Percentiles rank a stretch among this genome's conserved stretches.
Evolutionary conservation across 331 rosid genomes (phyloP).

Genomic region (Acacia concinna): DNA sequence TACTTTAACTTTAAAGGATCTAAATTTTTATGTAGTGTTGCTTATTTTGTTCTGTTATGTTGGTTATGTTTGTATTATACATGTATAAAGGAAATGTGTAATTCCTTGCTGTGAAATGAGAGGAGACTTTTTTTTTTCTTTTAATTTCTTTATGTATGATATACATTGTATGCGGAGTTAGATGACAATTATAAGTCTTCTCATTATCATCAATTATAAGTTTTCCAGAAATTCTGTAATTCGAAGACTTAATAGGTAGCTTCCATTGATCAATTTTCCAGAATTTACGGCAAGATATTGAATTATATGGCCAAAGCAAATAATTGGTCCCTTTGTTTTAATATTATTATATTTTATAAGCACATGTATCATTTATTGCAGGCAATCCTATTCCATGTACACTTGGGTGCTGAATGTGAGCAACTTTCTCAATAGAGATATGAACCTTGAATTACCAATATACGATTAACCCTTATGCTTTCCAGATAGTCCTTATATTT

Average conservation of each 20-base stretch:
- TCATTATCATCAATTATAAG: too few relatives aligned
- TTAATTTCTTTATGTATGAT: background rate
- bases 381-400: too few relatives aligned
- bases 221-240: background rate
- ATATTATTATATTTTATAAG: too few relatives aligned
- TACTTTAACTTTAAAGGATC: background rate
- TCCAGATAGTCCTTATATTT: too few relatives aligned
- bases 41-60: background rate
- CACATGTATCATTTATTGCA: too few relatives aligned
- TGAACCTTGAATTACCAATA: too few relatives aligned
- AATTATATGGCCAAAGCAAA: too few relatives aligned
- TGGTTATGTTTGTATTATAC: background rate
- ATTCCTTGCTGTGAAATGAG: background rate
- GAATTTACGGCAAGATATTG: background rate
- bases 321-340: too few relatives aligned
- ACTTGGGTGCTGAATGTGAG: too few relatives aligned
- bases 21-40: background rate
- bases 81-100: background rate
- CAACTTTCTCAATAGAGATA: too few relatives aligned
- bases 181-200: background rate
- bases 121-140: background rate
- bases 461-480: too few relatives aligned
- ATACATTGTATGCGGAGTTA: background rate
- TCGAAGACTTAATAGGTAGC: background rate
- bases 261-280: background rate